Evolutionary conservation across 805 yeast genomes (phyloP), one percentile per base, ranked within the genome.

Genomic region (Monosporozyma solicola): DNA sequence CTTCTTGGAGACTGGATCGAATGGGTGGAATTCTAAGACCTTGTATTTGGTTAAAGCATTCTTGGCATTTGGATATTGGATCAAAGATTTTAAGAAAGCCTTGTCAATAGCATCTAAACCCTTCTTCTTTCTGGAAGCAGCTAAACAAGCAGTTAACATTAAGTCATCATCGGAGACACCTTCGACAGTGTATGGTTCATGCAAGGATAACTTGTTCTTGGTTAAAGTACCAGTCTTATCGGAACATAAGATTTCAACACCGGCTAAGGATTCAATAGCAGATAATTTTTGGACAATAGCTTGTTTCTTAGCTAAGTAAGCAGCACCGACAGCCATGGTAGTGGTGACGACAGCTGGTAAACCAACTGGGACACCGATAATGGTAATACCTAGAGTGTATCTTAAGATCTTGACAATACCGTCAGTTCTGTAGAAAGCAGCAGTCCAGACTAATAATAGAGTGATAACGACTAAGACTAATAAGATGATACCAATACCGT

Each of bases 251-350:
- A 90, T 88, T 78, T 91, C 96, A 70, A 90, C 97, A 84, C 96
- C 96, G 62, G 96, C 97, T 65, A 90, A 79, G 59, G 96, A 90
- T 78, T 90, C 97, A 77, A 90, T 90, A 63, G 97, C 97, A 73
- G 96, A 87, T 69, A 90, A 80, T 74, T 90, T 90, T 77, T 90
- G 97, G 67, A 90, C 97, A 80, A 90, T 90, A 65, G 97, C 97
- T 77, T 88, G 88, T 77, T 89, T 90, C 83, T 89, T 87, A 68
- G 97, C 97, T 71, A 90, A 80, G 85, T 90, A 88, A 71, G 97
- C 96, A 74, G 97, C 97, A 84, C 97, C 97, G 76, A 91, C 97
- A 74, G 97, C 97, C 97, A 90, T 89, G 73, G 97, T 90, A 68
- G 96, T 90, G 80, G 97, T 90, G 64, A 89, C 96, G 70, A 90